Percentiles rank a stretch among this genome's conserved stretches.
Evolutionary conservation across 1,139 yeast genomes (phyloP).

Genomic region (Chernovozyma aurita): DNA sequence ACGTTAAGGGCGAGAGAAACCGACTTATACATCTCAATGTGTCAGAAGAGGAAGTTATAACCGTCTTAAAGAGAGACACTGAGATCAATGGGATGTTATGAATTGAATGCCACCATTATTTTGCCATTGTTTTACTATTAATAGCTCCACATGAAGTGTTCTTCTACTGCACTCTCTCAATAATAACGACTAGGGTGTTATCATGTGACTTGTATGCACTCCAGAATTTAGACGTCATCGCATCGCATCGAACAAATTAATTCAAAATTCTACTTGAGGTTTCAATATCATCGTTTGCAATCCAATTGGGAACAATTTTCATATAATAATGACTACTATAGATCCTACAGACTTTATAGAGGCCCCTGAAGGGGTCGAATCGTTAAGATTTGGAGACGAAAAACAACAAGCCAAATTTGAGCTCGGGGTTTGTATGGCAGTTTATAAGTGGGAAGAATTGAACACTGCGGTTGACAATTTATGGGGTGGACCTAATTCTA

Average conservation of each 20-base stretch:
- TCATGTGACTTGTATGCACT: slow-evolving; percentile 2
- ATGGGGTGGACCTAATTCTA: slow-evolving; percentile 95
- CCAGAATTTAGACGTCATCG: too few relatives aligned
- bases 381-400: slow-evolving; percentile 53
- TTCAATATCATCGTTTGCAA: too few relatives aligned
- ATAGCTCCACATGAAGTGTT: too few relatives aligned
- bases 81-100: slow-evolving; percentile 15
- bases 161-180: too few relatives aligned
- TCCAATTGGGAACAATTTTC: too few relatives aligned
- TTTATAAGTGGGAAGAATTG: slow-evolving; percentile 85
- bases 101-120: too few relatives aligned
- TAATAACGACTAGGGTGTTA: too few relatives aligned
- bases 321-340: slow-evolving; percentile 18
- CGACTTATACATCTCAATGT: slow-evolving; percentile 60
- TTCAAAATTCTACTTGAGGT: too few relatives aligned
- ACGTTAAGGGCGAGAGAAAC: slow-evolving; percentile 62
- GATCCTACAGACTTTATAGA: slow-evolving; percentile 47
- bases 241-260: too few relatives aligned
- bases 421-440: slow-evolving; percentile 88
- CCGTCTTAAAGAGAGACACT: slow-evolving; percentile 55
- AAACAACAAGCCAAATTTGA: slow-evolving; percentile 81
- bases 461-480: slow-evolving; percentile 88
- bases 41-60: slow-evolving; percentile 64
- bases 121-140: too few relatives aligned
- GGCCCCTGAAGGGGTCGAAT: slow-evolving; percentile 31